Conservation (phyloP, 306 rosid genomes). For the Styphnolobium japonicum region DNA sequence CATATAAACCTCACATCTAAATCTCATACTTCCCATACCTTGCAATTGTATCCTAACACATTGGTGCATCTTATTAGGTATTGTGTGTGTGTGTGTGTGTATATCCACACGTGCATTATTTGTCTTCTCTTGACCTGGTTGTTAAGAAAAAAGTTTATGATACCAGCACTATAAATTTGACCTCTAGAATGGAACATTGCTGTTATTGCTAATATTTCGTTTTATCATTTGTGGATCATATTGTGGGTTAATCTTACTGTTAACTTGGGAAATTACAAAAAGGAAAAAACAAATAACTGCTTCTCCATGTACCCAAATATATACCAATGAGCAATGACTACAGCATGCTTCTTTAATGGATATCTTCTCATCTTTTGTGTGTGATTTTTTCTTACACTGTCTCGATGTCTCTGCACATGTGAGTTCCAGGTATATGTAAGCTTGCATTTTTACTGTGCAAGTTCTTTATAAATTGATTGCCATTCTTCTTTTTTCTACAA, state of each 20-base stretch:
- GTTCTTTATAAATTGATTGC: not conserved
- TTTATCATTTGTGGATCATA: not conserved
- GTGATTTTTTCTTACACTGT: not conserved
- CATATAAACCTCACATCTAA: too few relatives aligned
- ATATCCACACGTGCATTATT: not conserved
- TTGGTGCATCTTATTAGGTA: not conserved
- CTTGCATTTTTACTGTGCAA: not conserved
- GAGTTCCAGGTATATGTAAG: not conserved
- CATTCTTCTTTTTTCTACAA: not conserved
- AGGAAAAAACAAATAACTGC: not conserved
- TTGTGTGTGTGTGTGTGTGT: not conserved
- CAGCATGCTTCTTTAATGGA: not conserved
- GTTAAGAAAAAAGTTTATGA: not conserved
- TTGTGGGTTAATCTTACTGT: not conserved
- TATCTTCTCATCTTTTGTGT: not conserved
- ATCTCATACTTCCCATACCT: too few relatives aligned
- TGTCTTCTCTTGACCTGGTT: not conserved
- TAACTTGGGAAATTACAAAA: not conserved
- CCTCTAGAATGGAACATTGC: not conserved
- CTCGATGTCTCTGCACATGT: not conserved
- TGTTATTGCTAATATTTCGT: not conserved
- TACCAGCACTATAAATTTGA: not conserved
- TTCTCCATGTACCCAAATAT: not conserved
- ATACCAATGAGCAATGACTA: not conserved
- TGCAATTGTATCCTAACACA: too few relatives aligned